Percentiles rank a stretch among this genome's conserved stretches.
Conservation (phyloP, 2,329 filamentous ascomycete species). For the Cladosporium cucumerinum region DNA sequence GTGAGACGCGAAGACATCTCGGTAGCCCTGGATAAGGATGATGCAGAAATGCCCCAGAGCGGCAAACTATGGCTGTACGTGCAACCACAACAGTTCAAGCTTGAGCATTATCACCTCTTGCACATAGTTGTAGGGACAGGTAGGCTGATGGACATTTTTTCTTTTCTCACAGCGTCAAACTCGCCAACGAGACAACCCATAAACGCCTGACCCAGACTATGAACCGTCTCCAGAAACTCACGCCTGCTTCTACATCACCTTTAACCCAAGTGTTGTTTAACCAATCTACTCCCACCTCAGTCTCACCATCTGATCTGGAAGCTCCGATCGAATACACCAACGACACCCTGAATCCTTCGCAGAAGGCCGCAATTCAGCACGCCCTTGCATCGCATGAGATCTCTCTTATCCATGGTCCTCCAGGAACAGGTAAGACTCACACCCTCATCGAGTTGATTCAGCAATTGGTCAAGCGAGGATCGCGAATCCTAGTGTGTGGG, state of each 20-base stretch:
- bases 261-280: constrained; percentile 62
- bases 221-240: constrained; percentile 55
- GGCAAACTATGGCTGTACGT: constrained; percentile 62
- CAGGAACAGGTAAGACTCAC: constrained; percentile 95
- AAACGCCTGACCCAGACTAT: constrained; percentile 65
- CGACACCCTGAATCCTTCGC: constrained; percentile 57
- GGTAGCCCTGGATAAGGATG: constrained; percentile 68
- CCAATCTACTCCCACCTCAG: constrained; percentile 51
- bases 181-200: constrained; percentile 65
- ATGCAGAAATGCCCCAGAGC: constrained; percentile 50
- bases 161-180: constrained; percentile 52
- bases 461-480: constrained; percentile 72
- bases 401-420: constrained; percentile 88
- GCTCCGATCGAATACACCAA: constrained; percentile 53
- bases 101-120: neutral
- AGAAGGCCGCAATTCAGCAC: constrained; percentile 68
- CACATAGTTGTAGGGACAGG: constrained; percentile 8
- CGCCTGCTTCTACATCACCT: constrained; percentile 53
- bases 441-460: constrained; percentile 92
- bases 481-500: constrained; percentile 85
- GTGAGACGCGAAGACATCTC: constrained; percentile 57
- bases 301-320: constrained; percentile 42
- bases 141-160: constrained; percentile 34
- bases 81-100: constrained; percentile 8
- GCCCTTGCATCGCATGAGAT: constrained; percentile 78